Evolutionary conservation across 202 grass and related monocot genomes (phyloP).

Genomic region (Brachypodium distachyon): DNA sequence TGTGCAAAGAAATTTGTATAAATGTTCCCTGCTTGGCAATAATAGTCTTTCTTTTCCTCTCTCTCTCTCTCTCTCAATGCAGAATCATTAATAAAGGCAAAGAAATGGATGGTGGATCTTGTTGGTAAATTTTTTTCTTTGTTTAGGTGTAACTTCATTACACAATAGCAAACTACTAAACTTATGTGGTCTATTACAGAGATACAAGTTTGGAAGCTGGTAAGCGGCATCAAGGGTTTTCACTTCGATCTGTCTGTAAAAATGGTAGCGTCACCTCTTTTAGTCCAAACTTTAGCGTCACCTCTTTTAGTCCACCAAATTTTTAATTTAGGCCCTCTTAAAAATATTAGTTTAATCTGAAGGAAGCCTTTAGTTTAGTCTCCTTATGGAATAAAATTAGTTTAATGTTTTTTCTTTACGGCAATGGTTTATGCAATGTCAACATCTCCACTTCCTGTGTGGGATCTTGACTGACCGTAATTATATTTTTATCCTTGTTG

Average conservation of each 20-base stretch:
- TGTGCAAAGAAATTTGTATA: not conserved
- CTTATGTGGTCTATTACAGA: not conserved
- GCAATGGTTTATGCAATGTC: no score
- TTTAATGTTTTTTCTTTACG: no score
- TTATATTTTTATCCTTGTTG: no score
- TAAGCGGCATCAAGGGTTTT: not conserved
- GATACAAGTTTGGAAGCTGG: not conserved
- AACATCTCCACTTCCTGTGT: no score
- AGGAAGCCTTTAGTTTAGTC: no score
- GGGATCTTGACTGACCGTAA: no score
- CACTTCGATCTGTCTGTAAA: not conserved
- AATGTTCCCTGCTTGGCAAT: not conserved
- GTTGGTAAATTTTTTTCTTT: not conserved
- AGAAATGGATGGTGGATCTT: not conserved
- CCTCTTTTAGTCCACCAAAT: not conserved
- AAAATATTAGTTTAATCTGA: not conserved
- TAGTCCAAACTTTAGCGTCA: not conserved
- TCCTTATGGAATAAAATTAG: no score
- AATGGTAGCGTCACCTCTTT: not conserved
- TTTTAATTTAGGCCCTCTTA: not conserved
- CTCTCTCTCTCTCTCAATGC: not conserved
- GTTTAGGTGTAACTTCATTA: not conserved
- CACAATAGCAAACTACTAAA: not conserved
- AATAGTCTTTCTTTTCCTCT: not conserved
- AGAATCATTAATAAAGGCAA: not conserved